phyloP scores from a whole-genome alignment of 1,284 basidiomycete genomes.

The Papiliotrema nemorosa region DNA sequence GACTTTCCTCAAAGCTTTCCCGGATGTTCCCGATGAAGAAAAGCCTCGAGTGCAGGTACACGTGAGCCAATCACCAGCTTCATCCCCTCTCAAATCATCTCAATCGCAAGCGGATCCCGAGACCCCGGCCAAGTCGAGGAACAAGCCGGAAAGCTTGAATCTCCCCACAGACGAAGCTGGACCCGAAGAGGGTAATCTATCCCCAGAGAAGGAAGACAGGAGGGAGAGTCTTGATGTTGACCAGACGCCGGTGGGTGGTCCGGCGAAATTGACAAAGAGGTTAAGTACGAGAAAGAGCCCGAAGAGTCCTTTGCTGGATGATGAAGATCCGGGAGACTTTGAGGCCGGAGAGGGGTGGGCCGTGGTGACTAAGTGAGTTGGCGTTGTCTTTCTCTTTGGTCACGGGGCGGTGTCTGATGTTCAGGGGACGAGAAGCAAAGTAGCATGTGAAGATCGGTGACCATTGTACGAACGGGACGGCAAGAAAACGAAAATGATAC shows the following conservation, averaged over 20 bases:
- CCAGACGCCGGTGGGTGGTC: not conserved
- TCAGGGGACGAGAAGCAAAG: not conserved
- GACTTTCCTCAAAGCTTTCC: slow-evolving; percentile 30
- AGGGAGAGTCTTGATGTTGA: slow-evolving; percentile 5
- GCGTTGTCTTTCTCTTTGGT: too few species aligned
- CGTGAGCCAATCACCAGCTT: slow-evolving; percentile 24
- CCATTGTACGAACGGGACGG: too few species aligned
- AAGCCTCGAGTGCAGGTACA: slow-evolving; percentile 43
- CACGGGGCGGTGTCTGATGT: not conserved
- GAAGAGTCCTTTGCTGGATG: slow-evolving; percentile 39
- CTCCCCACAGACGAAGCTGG: not conserved
- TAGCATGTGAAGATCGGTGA: too few species aligned
- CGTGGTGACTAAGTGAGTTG: slow-evolving; percentile 40
- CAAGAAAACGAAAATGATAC: too few species aligned
- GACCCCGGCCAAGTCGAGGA: slow-evolving; percentile 5
- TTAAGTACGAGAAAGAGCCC: slow-evolving; percentile 22
- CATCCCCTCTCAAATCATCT: slow-evolving; percentile 12
- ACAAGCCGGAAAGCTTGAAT: not conserved
- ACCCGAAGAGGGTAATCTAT: not conserved
- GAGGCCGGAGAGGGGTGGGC: slow-evolving; percentile 46
- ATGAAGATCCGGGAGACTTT: slow-evolving; percentile 47
- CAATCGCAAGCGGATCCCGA: not conserved
- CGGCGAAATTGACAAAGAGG: slow-evolving; percentile 2
- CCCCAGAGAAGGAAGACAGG: not conserved
- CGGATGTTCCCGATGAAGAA: slow-evolving; percentile 42